Percentiles rank a stretch among this genome's conserved stretches.
These are phyloP conservation scores for Rheum nobile DNA, from an alignment of 148 eudicot genomes.

Conservation along the genomic window DNA sequence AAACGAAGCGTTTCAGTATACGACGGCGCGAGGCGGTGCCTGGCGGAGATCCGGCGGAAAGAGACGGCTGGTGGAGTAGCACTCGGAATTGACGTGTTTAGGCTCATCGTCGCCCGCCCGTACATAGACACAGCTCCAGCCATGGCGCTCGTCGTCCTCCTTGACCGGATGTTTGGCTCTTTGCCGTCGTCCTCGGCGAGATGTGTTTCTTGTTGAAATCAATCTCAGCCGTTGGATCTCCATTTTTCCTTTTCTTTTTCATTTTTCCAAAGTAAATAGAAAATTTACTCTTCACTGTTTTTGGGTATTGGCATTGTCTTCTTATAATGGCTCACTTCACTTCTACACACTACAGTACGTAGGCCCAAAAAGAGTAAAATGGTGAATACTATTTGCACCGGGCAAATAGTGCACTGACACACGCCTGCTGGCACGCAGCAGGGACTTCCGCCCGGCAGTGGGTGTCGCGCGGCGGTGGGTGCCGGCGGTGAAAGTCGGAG, in stretches of 20 bases:
- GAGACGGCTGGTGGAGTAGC: conserved; percentile 42
- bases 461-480: too few relatives aligned
- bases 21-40: conserved; percentile 35
- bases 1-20: conserved; percentile 34
- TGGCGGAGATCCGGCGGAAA: conserved; percentile 57
- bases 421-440: too few relatives aligned
- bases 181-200: conserved; percentile 24
- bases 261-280: neutral
- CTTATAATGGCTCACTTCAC: too few relatives aligned
- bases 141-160: conserved; percentile 61
- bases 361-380: too few relatives aligned
- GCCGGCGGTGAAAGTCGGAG: too few relatives aligned
- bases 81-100: conserved; percentile 52
- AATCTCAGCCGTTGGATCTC: neutral
- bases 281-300: neutral
- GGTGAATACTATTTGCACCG: too few relatives aligned
- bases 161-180: conserved; percentile 66
- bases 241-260: neutral
- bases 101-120: conserved; percentile 26
- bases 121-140: conserved; percentile 33
- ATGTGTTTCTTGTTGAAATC: neutral
- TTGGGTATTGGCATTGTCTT: neutral
- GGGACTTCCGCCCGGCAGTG: too few relatives aligned
- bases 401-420: too few relatives aligned
- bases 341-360: too few relatives aligned